Evolutionary conservation across 2,329 filamentous ascomycete genomes (phyloP).

Genomic region (Atkinsonella texensis): DNA sequence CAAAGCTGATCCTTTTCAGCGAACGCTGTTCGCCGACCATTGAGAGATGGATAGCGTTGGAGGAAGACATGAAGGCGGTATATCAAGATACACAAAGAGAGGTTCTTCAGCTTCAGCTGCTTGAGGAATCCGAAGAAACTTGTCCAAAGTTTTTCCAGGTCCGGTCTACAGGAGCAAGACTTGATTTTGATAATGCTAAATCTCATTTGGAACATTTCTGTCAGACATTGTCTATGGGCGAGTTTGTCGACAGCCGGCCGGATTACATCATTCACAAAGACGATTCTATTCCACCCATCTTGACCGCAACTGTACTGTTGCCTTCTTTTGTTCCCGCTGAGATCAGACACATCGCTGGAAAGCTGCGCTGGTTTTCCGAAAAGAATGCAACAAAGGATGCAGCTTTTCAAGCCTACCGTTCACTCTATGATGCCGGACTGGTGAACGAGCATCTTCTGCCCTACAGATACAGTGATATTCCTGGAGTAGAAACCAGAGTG

Average conservation of each 20-base stretch:
- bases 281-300: constrained; percentile 14
- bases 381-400: constrained; percentile 67
- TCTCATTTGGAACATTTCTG: constrained; percentile 80
- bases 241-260: constrained; percentile 53
- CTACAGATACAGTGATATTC: constrained; percentile 28
- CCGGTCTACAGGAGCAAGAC: constrained; percentile 41
- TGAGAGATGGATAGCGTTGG: constrained; percentile 51
- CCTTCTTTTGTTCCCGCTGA: constrained; percentile 53
- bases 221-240: constrained; percentile 39
- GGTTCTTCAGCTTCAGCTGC: constrained; percentile 28
- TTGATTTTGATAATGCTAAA: constrained; percentile 63
- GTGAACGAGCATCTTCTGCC: constrained; percentile 73
- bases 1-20: constrained; percentile 36
- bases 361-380: constrained; percentile 53
- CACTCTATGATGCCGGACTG: constrained; percentile 56
- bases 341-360: constrained; percentile 16
- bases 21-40: constrained; percentile 16
- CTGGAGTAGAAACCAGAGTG: constrained; percentile 25
- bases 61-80: constrained; percentile 57
- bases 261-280: constrained; percentile 49
- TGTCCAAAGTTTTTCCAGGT: constrained; percentile 22
- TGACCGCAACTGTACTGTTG: constrained; percentile 53
- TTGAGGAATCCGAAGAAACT: constrained; percentile 32
- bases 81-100: constrained; percentile 55
- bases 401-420: constrained; percentile 66